Base-by-base conservation (phyloP, 1,284 basidiomycete genomes). In the Papiliotrema flavescens region DNA sequence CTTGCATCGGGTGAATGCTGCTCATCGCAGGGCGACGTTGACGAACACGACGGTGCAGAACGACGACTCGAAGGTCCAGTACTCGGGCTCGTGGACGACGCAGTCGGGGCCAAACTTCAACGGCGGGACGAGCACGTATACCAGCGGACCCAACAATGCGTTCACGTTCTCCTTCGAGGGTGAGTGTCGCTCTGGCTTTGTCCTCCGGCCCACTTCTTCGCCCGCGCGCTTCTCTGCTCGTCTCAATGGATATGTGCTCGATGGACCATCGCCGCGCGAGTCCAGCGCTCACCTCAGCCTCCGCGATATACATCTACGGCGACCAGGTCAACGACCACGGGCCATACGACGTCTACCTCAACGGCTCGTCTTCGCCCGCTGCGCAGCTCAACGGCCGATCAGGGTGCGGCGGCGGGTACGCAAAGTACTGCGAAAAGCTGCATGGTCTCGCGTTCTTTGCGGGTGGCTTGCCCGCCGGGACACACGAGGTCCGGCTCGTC, bases 301-400 rank as follows among this genome's bases (percentile, higher is more conserved):
- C 76, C 2, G 76, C 74, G 1, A 51, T 78, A 1, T 78, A 69
- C 62, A 53, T 78, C 43, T 77, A 71, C 59, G 77, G 77, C 20
- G 77, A 78, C 55, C 71, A 76, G 54, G 75, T 76, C 42, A 74
- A 77, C 57, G 77, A 78, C 55, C 76, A 78, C 61, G 76, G 76
- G 26, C 48, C 49, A 39, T 78, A 70, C 60, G 59, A 69, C 1
- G 62, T 75, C 36, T 71, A 64, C 51, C 48, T 77, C 53, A 74
- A 78, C 60, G 67, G 52, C 35, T 61, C 36, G 56, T 60, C 5
- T 49, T 49, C 20, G 5, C 20, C 14, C 1, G 57, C 59, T 11
- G 66, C 60, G 0, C 70, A 67, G 22, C 55, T 61, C 43, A 70
- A 62, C 32, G 73, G 70, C 3, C 64, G 74, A 45, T 73, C 69